Percentiles rank a stretch among this genome's conserved stretches.
Evolutionary conservation across 345 rosid genomes (phyloP).

Genomic region (Toxicodendron radicans): DNA sequence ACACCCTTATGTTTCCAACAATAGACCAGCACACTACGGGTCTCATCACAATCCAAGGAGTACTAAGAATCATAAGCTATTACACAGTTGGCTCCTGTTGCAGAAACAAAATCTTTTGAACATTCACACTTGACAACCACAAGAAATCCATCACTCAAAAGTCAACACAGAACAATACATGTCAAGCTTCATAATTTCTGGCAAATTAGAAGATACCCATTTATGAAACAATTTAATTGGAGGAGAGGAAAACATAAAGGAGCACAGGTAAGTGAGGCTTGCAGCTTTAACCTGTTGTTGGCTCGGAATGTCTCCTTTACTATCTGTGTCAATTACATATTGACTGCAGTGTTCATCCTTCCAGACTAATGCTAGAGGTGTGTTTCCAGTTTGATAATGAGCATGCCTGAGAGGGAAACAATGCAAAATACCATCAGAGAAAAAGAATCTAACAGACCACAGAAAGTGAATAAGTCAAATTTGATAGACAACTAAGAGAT

Average conservation of each 20-base stretch:
- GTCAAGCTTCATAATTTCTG: not conserved
- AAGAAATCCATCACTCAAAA: not conserved
- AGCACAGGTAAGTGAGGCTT: slow-evolving; percentile 15
- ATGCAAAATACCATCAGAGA: slow-evolving; percentile 9
- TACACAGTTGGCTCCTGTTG: not conserved
- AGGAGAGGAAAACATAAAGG: slow-evolving; percentile 2
- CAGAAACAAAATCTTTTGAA: not conserved
- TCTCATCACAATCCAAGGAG: not conserved
- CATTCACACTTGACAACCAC: not conserved
- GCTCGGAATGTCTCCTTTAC: slow-evolving; percentile 70
- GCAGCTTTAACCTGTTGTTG: slow-evolving; percentile 63
- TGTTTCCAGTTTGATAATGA: slow-evolving; percentile 86
- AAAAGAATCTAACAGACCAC: slow-evolving; percentile 2
- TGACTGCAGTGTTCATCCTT: slow-evolving; percentile 91
- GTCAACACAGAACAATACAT: not conserved
- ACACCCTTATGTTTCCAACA: no score
- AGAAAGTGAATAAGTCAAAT: slow-evolving; percentile 7
- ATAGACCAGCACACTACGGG: no score
- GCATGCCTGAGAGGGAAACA: slow-evolving; percentile 59
- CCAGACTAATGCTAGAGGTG: slow-evolving; percentile 95
- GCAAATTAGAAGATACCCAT: not conserved
- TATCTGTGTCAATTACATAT: slow-evolving; percentile 92
- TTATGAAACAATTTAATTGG: not conserved
- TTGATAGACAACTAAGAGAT: not conserved
- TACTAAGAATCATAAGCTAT: not conserved